Evolutionary conservation across 176 grass and related monocot species (phyloP).

Genomic region (Microstegium vimineum): DNA sequence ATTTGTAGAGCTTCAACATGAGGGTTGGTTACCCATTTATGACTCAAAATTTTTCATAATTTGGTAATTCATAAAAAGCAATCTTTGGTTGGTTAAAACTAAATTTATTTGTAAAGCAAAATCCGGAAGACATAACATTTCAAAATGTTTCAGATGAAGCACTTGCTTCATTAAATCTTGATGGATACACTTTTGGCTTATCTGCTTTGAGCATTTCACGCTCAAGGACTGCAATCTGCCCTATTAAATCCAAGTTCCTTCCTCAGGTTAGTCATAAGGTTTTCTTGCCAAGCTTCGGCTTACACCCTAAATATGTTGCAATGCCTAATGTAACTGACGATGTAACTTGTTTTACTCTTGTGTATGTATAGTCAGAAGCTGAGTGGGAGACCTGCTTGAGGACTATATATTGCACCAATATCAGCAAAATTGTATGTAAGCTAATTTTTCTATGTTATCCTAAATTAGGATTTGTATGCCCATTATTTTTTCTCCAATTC

Average conservation of each 20-base stretch:
- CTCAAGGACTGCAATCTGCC: constrained; percentile 50
- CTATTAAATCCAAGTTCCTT: constrained; percentile 51
- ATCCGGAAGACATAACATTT: background rate
- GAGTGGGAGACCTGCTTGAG: constrained; percentile 43
- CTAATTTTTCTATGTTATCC: background rate
- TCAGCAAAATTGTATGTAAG: constrained; percentile 34
- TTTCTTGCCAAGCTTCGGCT: background rate
- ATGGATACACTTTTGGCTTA: constrained; percentile 23
- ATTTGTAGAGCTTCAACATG: constrained; percentile 39
- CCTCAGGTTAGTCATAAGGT: constrained; percentile 26
- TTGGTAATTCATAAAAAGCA: background rate
- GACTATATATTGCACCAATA: constrained; percentile 52
- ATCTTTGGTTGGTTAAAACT: background rate
- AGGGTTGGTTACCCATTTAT: constrained; percentile 25
- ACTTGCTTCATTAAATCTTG: constrained; percentile 16
- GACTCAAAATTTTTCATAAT: background rate
- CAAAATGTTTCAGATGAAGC: constrained; percentile 30
- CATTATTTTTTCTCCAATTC: background rate
- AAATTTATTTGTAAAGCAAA: background rate
- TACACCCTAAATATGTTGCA: background rate
- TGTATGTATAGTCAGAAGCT: constrained; percentile 38
- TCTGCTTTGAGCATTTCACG: constrained; percentile 28
- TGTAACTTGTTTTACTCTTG: background rate
- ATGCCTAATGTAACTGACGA: background rate
- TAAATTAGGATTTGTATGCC: background rate